A percentile compares a stretch with the other conserved stretches of the same genome.
phyloP scores from a whole-genome alignment of 2,329 filamentous ascomycete genomes.

The Aphanoascus verrucosus region DNA sequence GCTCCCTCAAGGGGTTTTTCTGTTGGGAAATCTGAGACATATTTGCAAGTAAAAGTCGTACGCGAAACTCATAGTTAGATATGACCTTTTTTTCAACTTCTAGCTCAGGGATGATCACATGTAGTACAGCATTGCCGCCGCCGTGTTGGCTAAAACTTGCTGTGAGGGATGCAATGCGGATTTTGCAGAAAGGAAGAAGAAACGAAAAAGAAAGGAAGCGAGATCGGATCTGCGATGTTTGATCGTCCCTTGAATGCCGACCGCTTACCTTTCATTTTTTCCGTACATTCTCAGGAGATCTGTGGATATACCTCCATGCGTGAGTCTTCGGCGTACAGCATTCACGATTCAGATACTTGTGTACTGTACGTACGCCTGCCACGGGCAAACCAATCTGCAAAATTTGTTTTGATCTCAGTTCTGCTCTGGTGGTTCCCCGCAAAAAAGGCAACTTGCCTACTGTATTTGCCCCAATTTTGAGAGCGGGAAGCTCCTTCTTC shows the following conservation, averaged over 20 bases:
- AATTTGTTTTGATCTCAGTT: not conserved
- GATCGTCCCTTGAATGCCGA: not conserved
- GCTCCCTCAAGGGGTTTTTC: not conserved
- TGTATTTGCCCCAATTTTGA: not conserved
- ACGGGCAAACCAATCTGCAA: not conserved
- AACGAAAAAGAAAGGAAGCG: not conserved
- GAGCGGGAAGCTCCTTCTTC: too few species aligned
- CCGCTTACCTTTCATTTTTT: not conserved
- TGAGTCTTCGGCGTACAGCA: not conserved
- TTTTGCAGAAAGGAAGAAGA: not conserved
- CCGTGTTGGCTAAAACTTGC: not conserved
- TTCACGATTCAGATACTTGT: not conserved
- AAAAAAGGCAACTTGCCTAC: not conserved
- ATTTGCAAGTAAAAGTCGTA: not conserved
- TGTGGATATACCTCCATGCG: not conserved
- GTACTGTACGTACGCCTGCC: not conserved
- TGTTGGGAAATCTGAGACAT: slow-evolving; percentile 1
- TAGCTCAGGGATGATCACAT: not conserved
- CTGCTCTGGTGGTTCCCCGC: not conserved
- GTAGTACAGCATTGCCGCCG: slow-evolving; percentile 11
- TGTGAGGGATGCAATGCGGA: not conserved
- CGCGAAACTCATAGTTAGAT: not conserved
- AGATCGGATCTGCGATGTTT: slow-evolving; percentile 1
- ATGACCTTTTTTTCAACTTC: not conserved
- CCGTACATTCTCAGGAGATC: not conserved